A percentile compares a stretch with the other conserved stretches of the same genome.
phyloP scores from a whole-genome alignment of 805 yeast genomes.

The Candida lessepsii region DNA sequence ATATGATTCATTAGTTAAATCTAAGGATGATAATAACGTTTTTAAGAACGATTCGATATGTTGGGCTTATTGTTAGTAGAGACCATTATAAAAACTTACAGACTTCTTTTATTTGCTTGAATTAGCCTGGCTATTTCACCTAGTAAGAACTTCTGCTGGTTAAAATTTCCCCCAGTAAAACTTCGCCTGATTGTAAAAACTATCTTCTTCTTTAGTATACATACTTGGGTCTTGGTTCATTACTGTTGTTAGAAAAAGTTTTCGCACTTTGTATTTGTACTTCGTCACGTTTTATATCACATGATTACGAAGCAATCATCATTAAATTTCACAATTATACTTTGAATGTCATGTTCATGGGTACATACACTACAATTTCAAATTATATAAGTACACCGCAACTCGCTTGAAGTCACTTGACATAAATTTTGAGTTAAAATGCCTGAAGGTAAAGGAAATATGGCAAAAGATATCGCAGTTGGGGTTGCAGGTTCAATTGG shows the following conservation, averaged over 20 bases:
- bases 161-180: too few species aligned
- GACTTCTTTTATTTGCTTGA: too few species aligned
- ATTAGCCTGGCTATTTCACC: too few species aligned
- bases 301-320: background rate
- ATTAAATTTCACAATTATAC: background rate
- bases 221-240: conserved; percentile 19
- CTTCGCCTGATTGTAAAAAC: too few species aligned
- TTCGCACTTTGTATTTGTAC: too few species aligned
- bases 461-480: conserved; percentile 34
- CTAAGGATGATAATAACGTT: conserved; percentile 33
- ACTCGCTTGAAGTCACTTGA: background rate
- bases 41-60: conserved; percentile 42
- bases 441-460: conserved; percentile 18
- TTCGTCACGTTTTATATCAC: conserved; percentile 1
- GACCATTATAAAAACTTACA: conserved; percentile 1
- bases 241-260: background rate
- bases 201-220: conserved; percentile 8
- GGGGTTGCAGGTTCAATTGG: conserved; percentile 39
- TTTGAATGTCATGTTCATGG: background rate
- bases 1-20: conserved; percentile 30
- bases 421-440: conserved; percentile 6
- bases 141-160: too few species aligned
- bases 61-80: conserved; percentile 17
- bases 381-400: background rate
- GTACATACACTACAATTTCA: conserved; percentile 1